phyloP scores from a whole-genome alignment of 176 grass and related monocot genomes.

The Oryza rufipogon region DNA sequence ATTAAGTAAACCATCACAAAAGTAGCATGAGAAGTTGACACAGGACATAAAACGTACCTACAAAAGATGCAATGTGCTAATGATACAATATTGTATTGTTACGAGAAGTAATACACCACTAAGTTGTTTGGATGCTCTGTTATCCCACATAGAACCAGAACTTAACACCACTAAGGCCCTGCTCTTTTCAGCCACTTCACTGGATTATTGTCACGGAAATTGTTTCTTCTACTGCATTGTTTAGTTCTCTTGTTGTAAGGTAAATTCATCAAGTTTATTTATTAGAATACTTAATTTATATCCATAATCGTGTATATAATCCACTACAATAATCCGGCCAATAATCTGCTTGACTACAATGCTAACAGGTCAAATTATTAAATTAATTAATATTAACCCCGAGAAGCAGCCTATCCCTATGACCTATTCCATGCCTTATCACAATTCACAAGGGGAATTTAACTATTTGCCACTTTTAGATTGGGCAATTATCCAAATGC shows the following conservation, averaged over 20 bases:
- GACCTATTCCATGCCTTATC: neutral
- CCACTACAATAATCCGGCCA: too few species aligned
- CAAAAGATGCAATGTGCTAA: conserved; percentile 21
- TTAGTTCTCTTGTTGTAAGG: too few species aligned
- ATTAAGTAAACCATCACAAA: conserved; percentile 21
- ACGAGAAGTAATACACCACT: neutral
- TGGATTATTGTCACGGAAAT: too few species aligned
- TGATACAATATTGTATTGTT: neutral
- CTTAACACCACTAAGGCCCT: neutral
- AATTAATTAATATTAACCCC: neutral
- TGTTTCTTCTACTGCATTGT: too few species aligned
- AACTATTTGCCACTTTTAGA: too few species aligned
- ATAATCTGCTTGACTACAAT: too few species aligned
- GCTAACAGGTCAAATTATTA: too few species aligned
- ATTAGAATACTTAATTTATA: too few species aligned
- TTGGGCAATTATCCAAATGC: too few species aligned
- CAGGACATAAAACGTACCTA: neutral
- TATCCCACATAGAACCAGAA: neutral
- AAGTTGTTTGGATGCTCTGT: neutral
- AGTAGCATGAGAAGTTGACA: neutral
- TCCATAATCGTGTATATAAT: too few species aligned
- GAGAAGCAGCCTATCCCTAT: neutral
- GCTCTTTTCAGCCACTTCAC: too few species aligned
- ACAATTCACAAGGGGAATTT: neutral
- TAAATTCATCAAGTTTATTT: too few species aligned